Percentiles rank a stretch among this genome's conserved stretches.
phyloP scores from a whole-genome alignment of 1,139 yeast genomes.

The Suhomyces coccinellae region DNA sequence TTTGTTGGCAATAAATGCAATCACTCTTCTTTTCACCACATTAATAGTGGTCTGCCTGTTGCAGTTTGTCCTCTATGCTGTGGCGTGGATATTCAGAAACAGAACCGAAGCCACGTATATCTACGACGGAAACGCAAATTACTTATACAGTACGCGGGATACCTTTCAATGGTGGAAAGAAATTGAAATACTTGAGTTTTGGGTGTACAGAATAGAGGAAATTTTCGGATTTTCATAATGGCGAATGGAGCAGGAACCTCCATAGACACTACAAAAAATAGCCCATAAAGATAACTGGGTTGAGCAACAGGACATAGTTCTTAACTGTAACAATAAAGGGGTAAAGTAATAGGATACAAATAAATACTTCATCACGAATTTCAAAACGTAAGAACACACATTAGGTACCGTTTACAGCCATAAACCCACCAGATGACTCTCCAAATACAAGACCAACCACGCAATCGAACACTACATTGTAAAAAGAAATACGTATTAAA shows the following conservation, averaged over 20 bases:
- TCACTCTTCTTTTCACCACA: conserved; percentile 26
- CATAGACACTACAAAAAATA: not conserved
- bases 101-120: conserved; percentile 17
- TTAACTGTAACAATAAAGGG: not conserved
- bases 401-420: too few species aligned
- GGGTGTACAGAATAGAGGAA: conserved; percentile 26
- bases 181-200: conserved; percentile 34
- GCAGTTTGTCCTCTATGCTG: conserved; percentile 17
- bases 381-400: too few species aligned
- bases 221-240: conserved; percentile 13
- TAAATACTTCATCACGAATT: too few species aligned
- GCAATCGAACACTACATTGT: too few species aligned
- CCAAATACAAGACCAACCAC: too few species aligned
- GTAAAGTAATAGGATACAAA: not conserved
- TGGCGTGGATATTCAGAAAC: conserved; percentile 11
- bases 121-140: conserved; percentile 23
- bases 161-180: conserved; percentile 38
- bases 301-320: too few species aligned
- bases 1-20: conserved; percentile 22
- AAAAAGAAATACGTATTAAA: conserved; percentile 3
- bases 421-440: too few species aligned
- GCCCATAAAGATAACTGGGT: not conserved
- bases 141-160: conserved; percentile 11
- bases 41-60: conserved; percentile 23
- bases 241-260: too few species aligned